Conservation (phyloP, 2,329 filamentous ascomycete species). For the Colletotrichum sp. region DNA sequence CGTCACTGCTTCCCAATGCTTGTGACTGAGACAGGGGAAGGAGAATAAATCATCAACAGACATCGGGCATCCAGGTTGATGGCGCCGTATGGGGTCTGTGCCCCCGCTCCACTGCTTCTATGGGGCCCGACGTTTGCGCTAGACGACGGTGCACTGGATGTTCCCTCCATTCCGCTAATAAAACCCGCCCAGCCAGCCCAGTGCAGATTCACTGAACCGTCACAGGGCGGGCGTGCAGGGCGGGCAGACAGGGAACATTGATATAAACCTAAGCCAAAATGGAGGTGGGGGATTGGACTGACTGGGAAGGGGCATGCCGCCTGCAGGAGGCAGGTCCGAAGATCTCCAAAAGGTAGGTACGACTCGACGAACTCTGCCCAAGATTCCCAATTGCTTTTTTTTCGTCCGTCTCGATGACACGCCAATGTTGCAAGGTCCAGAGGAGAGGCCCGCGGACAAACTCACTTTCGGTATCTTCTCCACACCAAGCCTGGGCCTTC, state of each 20-base stretch:
- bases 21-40: not conserved
- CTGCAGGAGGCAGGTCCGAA: not conserved
- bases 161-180: not conserved
- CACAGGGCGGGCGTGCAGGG: conserved; percentile 9
- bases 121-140: conserved; percentile 7
- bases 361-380: not conserved
- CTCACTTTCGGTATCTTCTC: not conserved
- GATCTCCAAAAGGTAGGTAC: not conserved
- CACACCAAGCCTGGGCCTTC: not conserved
- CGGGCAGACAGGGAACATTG: not conserved
- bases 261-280: not conserved
- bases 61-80: not conserved
- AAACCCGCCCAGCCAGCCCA: not conserved
- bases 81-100: not conserved
- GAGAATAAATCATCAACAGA: not conserved
- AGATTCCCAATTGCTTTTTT: not conserved
- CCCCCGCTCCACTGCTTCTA: not conserved
- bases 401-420: not conserved
- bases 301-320: not conserved
- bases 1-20: not conserved
- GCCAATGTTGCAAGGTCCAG: not conserved
- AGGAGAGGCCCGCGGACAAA: not conserved
- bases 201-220: not conserved
- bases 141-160: not conserved
- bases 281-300: not conserved